These are phyloP conservation scores for Plasmopara viticola DNA, from an alignment of 352 stramenopile genomes.

Conservation along the genomic window DNA sequence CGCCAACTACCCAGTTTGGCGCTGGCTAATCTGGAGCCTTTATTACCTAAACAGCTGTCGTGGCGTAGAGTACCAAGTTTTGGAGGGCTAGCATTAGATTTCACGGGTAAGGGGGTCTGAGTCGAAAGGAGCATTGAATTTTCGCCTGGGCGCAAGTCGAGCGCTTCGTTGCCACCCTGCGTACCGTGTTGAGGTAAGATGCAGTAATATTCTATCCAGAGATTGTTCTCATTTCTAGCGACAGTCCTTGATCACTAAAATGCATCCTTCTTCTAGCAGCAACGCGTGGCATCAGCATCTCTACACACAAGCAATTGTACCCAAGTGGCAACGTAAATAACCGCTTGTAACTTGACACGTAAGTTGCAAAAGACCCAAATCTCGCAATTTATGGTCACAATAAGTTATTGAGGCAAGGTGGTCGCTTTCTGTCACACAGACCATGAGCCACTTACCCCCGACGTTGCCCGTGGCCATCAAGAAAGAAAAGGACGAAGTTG, in stretches of 20 bases:
- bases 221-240: background rate
- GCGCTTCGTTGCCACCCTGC: conserved; percentile 3
- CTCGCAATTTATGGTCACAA: background rate
- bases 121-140: conserved; percentile 27
- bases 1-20: too few species aligned
- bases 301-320: conserved; percentile 4
- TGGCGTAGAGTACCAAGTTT: background rate
- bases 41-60: too few species aligned
- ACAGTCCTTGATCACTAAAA: background rate
- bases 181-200: conserved; percentile 1
- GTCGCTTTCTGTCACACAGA: conserved; percentile 6
- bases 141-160: conserved; percentile 10
- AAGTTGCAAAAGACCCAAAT: background rate
- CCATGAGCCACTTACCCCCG: conserved; percentile 51
- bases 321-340: conserved; percentile 5
- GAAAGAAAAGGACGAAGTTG: conserved; percentile 39
- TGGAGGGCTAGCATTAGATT: conserved; percentile 5
- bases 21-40: too few species aligned
- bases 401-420: conserved; percentile 1
- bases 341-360: background rate
- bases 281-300: conserved; percentile 15
- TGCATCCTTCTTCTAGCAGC: conserved; percentile 4
- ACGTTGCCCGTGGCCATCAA: conserved; percentile 70
- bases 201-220: background rate
- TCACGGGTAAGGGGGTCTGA: conserved; percentile 12